A percentile compares a stretch with the other conserved stretches of the same genome.
phyloP scores from a whole-genome alignment of 176 grass and related monocot species.

The Olyra latifolia region DNA sequence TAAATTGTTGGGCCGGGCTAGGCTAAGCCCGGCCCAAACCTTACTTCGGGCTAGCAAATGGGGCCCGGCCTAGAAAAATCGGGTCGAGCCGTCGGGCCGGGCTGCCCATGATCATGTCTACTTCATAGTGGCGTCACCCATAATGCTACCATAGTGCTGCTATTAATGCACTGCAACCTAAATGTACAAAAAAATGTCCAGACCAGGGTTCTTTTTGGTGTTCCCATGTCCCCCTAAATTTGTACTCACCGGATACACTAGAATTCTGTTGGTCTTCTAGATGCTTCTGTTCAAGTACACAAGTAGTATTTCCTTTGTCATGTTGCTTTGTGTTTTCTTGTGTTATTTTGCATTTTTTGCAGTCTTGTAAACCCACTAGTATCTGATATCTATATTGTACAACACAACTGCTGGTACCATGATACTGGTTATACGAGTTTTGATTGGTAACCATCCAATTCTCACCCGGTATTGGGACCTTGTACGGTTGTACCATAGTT shows the following conservation, averaged over 20 bases:
- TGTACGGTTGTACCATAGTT: too few species aligned
- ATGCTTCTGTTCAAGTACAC: not conserved
- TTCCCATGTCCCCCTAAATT: not conserved
- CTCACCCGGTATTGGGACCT: slow-evolving; percentile 12
- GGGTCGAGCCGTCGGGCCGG: too few species aligned
- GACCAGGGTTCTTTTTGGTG: not conserved
- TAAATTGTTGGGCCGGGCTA: too few species aligned
- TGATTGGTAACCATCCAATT: not conserved
- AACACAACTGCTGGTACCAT: not conserved
- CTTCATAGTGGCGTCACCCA: not conserved
- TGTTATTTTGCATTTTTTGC: not conserved
- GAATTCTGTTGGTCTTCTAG: not conserved
- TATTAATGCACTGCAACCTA: not conserved
- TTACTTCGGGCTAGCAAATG: too few species aligned
- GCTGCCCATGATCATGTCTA: too few species aligned
- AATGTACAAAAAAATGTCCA: not conserved
- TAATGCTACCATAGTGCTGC: not conserved
- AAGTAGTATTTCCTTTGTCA: not conserved
- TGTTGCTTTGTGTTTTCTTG: not conserved
- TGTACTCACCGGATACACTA: not conserved
- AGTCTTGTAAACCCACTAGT: not conserved
- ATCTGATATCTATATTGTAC: slow-evolving; percentile 20
- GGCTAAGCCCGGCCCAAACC: too few species aligned
- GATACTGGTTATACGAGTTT: not conserved
- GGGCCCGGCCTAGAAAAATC: too few species aligned